phyloP scores from a whole-genome alignment of 768 basidiomycete genomes.

The Termitomyces sp. region DNA sequence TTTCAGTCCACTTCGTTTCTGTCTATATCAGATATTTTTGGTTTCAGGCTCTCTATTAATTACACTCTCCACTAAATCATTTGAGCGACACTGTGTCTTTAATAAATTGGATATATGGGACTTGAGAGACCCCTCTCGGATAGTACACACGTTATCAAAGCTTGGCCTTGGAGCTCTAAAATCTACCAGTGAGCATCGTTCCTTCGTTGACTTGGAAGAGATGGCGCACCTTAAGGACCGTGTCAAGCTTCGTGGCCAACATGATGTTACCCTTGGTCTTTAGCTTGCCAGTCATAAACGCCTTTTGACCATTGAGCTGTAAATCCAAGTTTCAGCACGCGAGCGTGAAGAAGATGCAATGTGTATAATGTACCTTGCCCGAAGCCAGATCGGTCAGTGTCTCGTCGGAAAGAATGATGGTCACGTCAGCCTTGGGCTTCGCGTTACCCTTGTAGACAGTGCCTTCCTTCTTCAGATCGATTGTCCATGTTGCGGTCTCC shows the following conservation, averaged over 20 bases:
- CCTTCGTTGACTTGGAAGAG: background rate
- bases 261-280: slow-evolving; percentile 92
- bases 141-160: slow-evolving; percentile 22
- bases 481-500: slow-evolving; percentile 78
- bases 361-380: slow-evolving; percentile 49
- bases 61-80: slow-evolving; percentile 5
- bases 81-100: background rate
- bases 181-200: background rate
- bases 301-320: slow-evolving; percentile 86
- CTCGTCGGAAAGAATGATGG: slow-evolving; percentile 72
- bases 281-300: slow-evolving; percentile 92
- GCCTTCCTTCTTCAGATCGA: slow-evolving; percentile 87
- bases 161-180: slow-evolving; percentile 34
- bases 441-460: slow-evolving; percentile 68
- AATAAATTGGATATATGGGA: slow-evolving; percentile 1
- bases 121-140: background rate
- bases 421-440: slow-evolving; percentile 76
- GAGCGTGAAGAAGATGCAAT: background rate
- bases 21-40: background rate
- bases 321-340: background rate
- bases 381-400: slow-evolving; percentile 64
- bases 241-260: slow-evolving; percentile 88
- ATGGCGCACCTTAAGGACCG: slow-evolving; percentile 62
- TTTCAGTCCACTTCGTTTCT: background rate
- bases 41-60: slow-evolving; percentile 3